These are phyloP conservation scores for Calonectria naviculata DNA, from an alignment of 2,329 filamentous ascomycete species.

Conservation along the genomic window DNA sequence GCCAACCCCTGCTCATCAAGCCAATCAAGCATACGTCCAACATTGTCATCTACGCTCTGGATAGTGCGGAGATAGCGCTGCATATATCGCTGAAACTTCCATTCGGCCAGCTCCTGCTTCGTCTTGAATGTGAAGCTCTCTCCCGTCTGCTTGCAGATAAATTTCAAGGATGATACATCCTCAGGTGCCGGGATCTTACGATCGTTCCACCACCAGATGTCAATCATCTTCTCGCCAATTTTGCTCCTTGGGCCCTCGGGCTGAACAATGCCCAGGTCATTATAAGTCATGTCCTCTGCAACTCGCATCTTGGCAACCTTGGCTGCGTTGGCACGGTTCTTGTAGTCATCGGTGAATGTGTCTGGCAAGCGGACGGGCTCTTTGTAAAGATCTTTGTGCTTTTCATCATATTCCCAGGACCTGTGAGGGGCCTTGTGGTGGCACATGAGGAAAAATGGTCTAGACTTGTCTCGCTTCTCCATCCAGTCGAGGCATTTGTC, in stretches of 20 bases:
- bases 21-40: conserved; percentile 59
- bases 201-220: conserved; percentile 38
- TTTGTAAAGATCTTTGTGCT: conserved; percentile 60
- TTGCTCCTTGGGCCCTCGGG: conserved; percentile 56
- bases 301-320: conserved; percentile 62
- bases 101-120: conserved; percentile 56
- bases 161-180: conserved; percentile 30
- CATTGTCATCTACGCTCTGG: conserved; percentile 63
- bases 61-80: conserved; percentile 65
- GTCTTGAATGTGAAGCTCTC: conserved; percentile 57
- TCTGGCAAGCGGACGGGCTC: conserved; percentile 59
- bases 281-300: conserved; percentile 62
- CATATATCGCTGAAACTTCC: conserved; percentile 69
- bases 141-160: conserved; percentile 59
- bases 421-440: conserved; percentile 67
- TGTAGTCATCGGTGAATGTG: conserved; percentile 65
- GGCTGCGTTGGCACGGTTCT: conserved; percentile 61
- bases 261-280: conserved; percentile 61
- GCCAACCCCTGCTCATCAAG: conserved; percentile 52
- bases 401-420: conserved; percentile 61
- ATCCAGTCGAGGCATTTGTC: conserved; percentile 59
- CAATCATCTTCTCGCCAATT: conserved; percentile 47
- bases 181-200: conserved; percentile 39
- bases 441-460: conserved; percentile 66
- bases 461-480: conserved; percentile 43